A percentile compares a stretch with the other conserved stretches of the same genome.
Evolutionary conservation across 73 alveolate species (phyloP).

Genomic region (Paramecium sexaurelia): DNA sequence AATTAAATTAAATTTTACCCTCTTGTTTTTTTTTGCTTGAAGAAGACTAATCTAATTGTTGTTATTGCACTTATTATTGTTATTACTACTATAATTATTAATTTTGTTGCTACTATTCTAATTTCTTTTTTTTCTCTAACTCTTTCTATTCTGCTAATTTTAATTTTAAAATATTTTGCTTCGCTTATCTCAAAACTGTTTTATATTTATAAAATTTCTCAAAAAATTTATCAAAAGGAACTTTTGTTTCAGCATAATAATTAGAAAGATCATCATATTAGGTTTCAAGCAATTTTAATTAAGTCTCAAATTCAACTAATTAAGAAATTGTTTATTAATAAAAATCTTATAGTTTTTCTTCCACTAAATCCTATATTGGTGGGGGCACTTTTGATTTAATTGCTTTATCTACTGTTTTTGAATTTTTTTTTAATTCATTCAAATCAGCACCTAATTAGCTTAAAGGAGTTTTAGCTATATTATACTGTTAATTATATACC

Average conservation of each 20-base stretch:
- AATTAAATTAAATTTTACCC: not conserved
- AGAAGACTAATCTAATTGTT: not conserved
- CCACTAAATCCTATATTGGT: not conserved
- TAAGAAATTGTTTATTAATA: not conserved
- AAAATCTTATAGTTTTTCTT: not conserved
- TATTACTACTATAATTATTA: not conserved
- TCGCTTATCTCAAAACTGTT: not conserved
- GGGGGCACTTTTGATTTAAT: conserved; percentile 2
- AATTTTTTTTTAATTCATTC: conserved; percentile 26
- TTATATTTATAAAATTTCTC: not conserved
- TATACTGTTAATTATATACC: conserved; percentile 59
- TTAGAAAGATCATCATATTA: not conserved
- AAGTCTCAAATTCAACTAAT: not conserved
- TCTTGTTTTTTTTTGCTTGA: not conserved
- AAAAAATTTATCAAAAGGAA: conserved; percentile 38
- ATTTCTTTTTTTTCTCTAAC: not conserved
- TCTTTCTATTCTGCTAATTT: not conserved
- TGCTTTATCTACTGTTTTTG: not conserved
- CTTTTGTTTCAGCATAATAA: conserved; percentile 28
- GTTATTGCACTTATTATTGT: not conserved
- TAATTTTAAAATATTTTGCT: not conserved
- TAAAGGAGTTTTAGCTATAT: conserved; percentile 63
- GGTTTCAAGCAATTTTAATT: not conserved
- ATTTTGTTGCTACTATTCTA: not conserved
- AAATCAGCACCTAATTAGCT: conserved; percentile 21